Conservation (phyloP, 495 filamentous ascomycete species). For the Penicillium alfredii region DNA sequence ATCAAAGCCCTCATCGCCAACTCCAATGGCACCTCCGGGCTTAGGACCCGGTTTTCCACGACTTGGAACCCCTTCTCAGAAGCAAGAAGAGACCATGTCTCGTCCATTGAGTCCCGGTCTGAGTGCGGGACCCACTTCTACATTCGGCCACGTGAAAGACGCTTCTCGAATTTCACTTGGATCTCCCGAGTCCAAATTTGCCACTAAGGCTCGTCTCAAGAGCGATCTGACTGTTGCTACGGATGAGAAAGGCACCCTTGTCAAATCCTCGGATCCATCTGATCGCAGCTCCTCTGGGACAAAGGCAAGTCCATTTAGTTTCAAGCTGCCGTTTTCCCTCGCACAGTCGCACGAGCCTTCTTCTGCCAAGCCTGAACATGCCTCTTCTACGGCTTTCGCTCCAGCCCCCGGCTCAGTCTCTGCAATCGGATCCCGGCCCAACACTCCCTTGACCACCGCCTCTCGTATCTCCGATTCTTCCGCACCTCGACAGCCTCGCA, state of each 20-base stretch:
- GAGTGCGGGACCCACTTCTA: slow-evolving; percentile 1
- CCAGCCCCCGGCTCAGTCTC: slow-evolving; percentile 19
- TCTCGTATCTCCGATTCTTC: slow-evolving; percentile 47
- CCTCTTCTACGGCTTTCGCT: slow-evolving; percentile 9
- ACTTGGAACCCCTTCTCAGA: slow-evolving; percentile 27
- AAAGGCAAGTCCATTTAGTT: slow-evolving; percentile 31
- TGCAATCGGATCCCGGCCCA: slow-evolving; percentile 29
- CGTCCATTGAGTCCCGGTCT: slow-evolving; percentile 19
- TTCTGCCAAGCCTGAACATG: slow-evolving; percentile 20
- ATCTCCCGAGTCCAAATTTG: slow-evolving; percentile 37
- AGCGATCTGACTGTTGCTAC: slow-evolving; percentile 16
- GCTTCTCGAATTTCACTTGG: slow-evolving; percentile 39
- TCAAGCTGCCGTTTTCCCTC: slow-evolving; percentile 22
- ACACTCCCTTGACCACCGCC: slow-evolving; percentile 33
- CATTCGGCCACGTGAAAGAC: slow-evolving; percentile 27
- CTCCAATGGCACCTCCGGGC: slow-evolving; percentile 30
- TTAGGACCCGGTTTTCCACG: slow-evolving; percentile 21
- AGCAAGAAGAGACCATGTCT: slow-evolving; percentile 16
- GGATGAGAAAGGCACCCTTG: slow-evolving; percentile 16
- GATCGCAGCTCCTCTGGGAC: slow-evolving; percentile 9
- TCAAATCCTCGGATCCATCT: slow-evolving; percentile 10
- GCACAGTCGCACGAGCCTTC: slow-evolving; percentile 13
- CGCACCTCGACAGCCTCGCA: slow-evolving; percentile 40
- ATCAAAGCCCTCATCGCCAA: slow-evolving; percentile 31
- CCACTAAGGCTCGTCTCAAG: slow-evolving; percentile 26